Evolutionary conservation across 805 yeast species (phyloP).

Genomic region (Saturnispora gosingensis): DNA sequence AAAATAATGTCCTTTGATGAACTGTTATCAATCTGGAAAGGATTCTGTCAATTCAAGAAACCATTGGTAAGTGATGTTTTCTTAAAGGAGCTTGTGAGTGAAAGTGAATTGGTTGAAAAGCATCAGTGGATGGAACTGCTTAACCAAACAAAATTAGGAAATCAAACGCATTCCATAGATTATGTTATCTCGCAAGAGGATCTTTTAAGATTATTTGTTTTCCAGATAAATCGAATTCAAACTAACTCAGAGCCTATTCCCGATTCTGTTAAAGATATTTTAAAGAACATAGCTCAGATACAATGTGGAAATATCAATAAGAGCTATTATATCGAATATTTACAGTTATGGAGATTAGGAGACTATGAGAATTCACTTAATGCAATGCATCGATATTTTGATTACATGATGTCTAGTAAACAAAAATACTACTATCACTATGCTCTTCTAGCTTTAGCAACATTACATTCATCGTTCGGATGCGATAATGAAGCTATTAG

Average conservation of each 20-base stretch:
- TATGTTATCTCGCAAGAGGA: slow-evolving; percentile 36
- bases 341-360: slow-evolving; percentile 46
- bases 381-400: slow-evolving; percentile 54
- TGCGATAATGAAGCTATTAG: slow-evolving; percentile 60
- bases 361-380: slow-evolving; percentile 57
- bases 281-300: slow-evolving; percentile 39
- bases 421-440: slow-evolving; percentile 63
- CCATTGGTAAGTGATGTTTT: slow-evolving; percentile 11
- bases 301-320: slow-evolving; percentile 36
- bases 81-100: neutral
- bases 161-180: neutral
- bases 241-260: slow-evolving; percentile 44
- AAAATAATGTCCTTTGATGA: slow-evolving; percentile 41
- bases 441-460: slow-evolving; percentile 64
- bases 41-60: slow-evolving; percentile 31
- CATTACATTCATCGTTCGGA: slow-evolving; percentile 60
- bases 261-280: slow-evolving; percentile 31
- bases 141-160: neutral
- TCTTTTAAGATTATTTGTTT: slow-evolving; percentile 38
- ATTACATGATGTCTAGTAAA: slow-evolving; percentile 62
- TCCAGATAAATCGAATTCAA: slow-evolving; percentile 46
- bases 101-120: slow-evolving; percentile 7
- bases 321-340: slow-evolving; percentile 47
- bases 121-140: neutral
- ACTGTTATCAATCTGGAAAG: slow-evolving; percentile 32